phyloP scores from a whole-genome alignment of 768 basidiomycete genomes.

The Pleurotus tuber-regium region DNA sequence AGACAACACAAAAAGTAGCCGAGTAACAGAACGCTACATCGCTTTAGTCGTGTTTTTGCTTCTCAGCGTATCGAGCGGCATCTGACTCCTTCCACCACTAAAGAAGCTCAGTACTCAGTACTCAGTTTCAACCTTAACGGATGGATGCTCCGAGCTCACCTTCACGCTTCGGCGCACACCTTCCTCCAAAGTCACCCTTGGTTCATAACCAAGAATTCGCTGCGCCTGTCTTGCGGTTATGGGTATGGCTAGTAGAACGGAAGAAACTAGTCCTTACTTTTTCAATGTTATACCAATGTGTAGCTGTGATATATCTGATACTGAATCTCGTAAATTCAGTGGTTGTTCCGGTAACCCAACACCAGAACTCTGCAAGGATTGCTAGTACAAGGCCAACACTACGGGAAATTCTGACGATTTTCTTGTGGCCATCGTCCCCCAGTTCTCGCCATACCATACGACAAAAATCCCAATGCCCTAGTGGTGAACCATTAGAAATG shows the following conservation, averaged over 20 bases:
- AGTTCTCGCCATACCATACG: constrained; percentile 38
- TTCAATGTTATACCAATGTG: constrained; percentile 52
- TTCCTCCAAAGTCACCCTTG: constrained; percentile 44
- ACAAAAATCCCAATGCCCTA: constrained; percentile 51
- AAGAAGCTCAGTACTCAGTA: background rate
- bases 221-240: constrained; percentile 34
- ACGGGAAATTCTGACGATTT: constrained; percentile 29
- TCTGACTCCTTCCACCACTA: constrained; percentile 16
- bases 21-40: no score
- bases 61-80: constrained; percentile 4
- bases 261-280: no score
- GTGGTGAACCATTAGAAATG: constrained; percentile 56
- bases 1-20: no score
- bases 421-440: constrained; percentile 21
- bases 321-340: constrained; percentile 40
- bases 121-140: background rate
- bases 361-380: constrained; percentile 32
- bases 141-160: constrained; percentile 6
- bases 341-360: constrained; percentile 38
- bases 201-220: constrained; percentile 50
- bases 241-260: no score
- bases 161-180: constrained; percentile 33
- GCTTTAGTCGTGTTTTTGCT: no score
- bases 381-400: constrained; percentile 39
- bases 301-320: constrained; percentile 37